These are phyloP conservation scores for Calonectria pseudoreteaudii DNA, from an alignment of 2,329 filamentous ascomycete species.

Conservation along the genomic window DNA sequence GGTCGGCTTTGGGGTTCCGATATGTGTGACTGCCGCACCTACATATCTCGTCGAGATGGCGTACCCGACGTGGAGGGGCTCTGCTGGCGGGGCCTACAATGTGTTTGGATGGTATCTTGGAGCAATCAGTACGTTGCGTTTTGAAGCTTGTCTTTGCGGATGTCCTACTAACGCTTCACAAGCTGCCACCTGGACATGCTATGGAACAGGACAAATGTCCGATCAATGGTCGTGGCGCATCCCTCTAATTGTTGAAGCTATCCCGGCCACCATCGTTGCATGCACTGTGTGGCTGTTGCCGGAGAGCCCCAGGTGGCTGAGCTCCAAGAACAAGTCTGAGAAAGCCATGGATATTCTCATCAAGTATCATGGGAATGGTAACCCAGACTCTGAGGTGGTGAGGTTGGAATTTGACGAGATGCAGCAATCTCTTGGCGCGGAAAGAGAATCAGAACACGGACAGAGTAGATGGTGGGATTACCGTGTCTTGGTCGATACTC, in stretches of 20 bases:
- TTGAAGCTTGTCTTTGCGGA: neutral
- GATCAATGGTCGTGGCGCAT: neutral
- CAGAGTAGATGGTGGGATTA: conserved; percentile 8
- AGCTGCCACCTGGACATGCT: neutral
- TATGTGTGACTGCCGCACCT: conserved; percentile 33
- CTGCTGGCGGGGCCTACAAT: conserved; percentile 38
- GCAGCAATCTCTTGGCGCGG: neutral
- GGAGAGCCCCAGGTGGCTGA: conserved; percentile 1
- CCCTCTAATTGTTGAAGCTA: neutral
- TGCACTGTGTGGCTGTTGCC: neutral
- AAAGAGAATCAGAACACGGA: neutral
- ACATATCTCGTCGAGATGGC: conserved; percentile 40
- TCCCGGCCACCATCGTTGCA: neutral
- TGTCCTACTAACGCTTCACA: neutral
- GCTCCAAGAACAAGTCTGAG: neutral
- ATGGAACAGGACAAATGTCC: neutral
- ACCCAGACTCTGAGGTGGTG: neutral
- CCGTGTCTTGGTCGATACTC: neutral
- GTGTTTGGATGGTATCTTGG: conserved; percentile 17
- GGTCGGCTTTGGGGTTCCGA: conserved; percentile 33
- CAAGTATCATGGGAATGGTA: conserved; percentile 2
- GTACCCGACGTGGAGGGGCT: conserved; percentile 38
- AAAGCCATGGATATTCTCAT: neutral
- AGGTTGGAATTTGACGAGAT: conserved; percentile 12
- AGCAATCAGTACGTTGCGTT: neutral